Evolutionary conservation across 1,284 basidiomycete species (phyloP), one percentile per base, ranked within the genome.

Genomic region (Lignosus rhinocerotis): DNA sequence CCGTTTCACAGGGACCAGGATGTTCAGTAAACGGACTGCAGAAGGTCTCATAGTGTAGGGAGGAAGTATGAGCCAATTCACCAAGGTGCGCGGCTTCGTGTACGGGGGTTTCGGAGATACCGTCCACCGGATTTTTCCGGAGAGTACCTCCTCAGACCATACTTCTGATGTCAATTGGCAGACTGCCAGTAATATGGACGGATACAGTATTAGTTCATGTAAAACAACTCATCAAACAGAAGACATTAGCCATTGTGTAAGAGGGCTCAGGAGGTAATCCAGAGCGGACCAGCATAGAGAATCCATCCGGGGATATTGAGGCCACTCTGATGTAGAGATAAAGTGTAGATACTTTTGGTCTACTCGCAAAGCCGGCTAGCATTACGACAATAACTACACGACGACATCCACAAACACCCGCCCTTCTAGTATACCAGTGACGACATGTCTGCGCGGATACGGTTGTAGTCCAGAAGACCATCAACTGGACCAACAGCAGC

Each of bases 1-100:
- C 85, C 94, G 82, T 79, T 97, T 97, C 46, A 96, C 85, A 33
- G 94, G 94, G 8, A 97, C 94, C 54, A 97, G 86, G 62, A 97
- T 88, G 76, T 96, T 93, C 67, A 96, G 80, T 62, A 92, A 77
- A 57, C 87, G 81, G 10, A 79, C 76, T 49, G 87, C 75, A 51
- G 91, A 86, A 5, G 93, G 90, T 66, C 87, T 81, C 93, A 94
- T 94, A 42, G 44, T 59, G 57, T n/a, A 32, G 36, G 32, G 36
- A 30, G 50, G n/a, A 30, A 16, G 54, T 33, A 39, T 10, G 16
- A 30, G 21, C 11, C 11, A 14, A 30, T 12, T 12, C 7, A 39
- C 21, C 10, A 19, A 45, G 17, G 21, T 45, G 21, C 7, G 30
- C 16, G 25, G 4, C 16, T n/a, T 10, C 12, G 43, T 16, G 19